Evolutionary conservation across 176 grass and related monocot species (phyloP).

Genomic region (Dactylis glomerata): DNA sequence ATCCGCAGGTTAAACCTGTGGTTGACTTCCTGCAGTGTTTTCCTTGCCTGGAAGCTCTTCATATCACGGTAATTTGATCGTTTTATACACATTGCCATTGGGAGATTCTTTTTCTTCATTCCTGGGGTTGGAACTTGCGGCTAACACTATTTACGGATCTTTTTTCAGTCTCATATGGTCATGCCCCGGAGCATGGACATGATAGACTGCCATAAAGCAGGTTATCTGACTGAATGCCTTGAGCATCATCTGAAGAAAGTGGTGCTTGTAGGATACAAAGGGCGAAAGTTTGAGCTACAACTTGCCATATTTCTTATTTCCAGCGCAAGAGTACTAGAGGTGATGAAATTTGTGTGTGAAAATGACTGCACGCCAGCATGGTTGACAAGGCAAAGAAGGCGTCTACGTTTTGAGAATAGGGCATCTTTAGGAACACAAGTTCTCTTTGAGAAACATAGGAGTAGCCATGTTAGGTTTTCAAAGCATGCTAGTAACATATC

Average conservation of each 20-base stretch:
- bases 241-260: constrained; percentile 32
- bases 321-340: constrained; percentile 31
- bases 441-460: constrained; percentile 25
- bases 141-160: not conserved
- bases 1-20: constrained; percentile 29
- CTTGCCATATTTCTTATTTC: constrained; percentile 31
- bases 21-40: constrained; percentile 34
- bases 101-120: not conserved
- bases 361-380: constrained; percentile 23
- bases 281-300: constrained; percentile 22
- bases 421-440: constrained; percentile 27
- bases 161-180: constrained; percentile 35
- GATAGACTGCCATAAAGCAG: not conserved
- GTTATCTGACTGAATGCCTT: constrained; percentile 30
- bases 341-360: constrained; percentile 35
- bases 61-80: constrained; percentile 32
- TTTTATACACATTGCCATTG: not conserved
- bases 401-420: constrained; percentile 2
- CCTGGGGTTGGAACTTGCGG: not conserved
- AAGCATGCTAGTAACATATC: constrained; percentile 38
- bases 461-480: not conserved
- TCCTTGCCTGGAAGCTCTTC: constrained; percentile 24
- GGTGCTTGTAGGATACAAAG: constrained; percentile 31
- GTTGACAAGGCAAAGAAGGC: constrained; percentile 6
- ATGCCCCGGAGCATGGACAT: constrained; percentile 3